These are phyloP conservation scores for Nitzschia sp. DNA, from an alignment of 108 stramenopile species.

Conservation along the genomic window DNA sequence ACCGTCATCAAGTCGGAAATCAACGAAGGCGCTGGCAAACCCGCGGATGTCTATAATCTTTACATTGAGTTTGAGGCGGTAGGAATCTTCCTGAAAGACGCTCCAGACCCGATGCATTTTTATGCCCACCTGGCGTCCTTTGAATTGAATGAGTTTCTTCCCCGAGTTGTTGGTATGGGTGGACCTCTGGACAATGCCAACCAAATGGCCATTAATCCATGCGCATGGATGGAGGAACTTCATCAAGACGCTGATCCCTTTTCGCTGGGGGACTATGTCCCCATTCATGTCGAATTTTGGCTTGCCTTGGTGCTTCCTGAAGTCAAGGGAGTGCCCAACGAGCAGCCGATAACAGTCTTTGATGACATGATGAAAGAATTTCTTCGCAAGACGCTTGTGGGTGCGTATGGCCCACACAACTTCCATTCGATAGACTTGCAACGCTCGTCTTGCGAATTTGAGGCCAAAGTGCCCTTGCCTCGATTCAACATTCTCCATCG, in stretches of 20 bases:
- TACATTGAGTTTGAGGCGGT: neutral
- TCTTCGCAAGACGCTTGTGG: neutral
- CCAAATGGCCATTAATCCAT: neutral
- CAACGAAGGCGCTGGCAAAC: neutral
- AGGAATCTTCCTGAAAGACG: neutral
- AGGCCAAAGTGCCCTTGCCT: neutral
- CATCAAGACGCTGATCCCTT: neutral
- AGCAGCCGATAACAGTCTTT: neutral
- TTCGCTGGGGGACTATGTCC: neutral
- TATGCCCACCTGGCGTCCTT: neutral
- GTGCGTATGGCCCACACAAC: neutral
- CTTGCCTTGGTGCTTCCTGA: neutral
- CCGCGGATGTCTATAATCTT: neutral
- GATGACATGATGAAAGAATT: slow-evolving; percentile 4
- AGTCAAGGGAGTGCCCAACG: neutral
- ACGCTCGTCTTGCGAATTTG: neutral
- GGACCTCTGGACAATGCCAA: neutral
- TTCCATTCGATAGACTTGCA: slow-evolving; percentile 8
- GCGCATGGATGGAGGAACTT: neutral
- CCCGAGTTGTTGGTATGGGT: neutral
- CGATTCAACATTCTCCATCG: slow-evolving; percentile 7
- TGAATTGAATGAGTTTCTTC: neutral
- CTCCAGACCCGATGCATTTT: neutral
- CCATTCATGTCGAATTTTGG: slow-evolving; percentile 6
- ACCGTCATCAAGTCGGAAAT: neutral